Percentiles rank a stretch among this genome's conserved stretches.
These are phyloP conservation scores for Yarrowia sp. DNA, from an alignment of 805 yeast species.

Conservation along the genomic window DNA sequence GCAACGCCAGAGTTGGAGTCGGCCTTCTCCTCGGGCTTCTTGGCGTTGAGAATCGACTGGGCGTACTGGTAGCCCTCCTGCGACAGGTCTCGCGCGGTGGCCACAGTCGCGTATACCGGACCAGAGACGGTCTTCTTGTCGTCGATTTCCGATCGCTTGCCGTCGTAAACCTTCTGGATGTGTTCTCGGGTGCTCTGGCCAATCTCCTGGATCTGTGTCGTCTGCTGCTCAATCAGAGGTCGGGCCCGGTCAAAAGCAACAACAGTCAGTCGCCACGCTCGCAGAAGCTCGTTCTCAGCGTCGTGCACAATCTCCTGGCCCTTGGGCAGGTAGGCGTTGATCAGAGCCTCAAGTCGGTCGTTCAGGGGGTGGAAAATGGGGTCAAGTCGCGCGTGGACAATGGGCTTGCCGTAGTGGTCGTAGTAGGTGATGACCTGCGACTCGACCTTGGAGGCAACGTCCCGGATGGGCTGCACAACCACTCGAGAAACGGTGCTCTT, in stretches of 20 bases:
- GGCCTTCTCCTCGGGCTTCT: constrained; percentile 22
- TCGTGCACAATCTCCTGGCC: constrained; percentile 41
- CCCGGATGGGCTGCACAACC: constrained; percentile 46
- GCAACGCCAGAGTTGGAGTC: constrained; percentile 5
- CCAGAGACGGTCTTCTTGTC: constrained; percentile 28
- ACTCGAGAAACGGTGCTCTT: constrained; percentile 45
- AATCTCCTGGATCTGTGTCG: constrained; percentile 27
- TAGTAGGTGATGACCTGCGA: constrained; percentile 51
- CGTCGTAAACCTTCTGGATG: constrained; percentile 29
- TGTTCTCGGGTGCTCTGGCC: constrained; percentile 31
- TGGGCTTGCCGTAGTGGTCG: constrained; percentile 61
- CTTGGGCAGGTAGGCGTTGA: constrained; percentile 49
- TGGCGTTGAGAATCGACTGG: constrained; percentile 21
- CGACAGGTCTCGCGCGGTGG: constrained; percentile 28
- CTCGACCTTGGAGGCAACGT: constrained; percentile 46
- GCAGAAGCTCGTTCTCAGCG: constrained; percentile 56
- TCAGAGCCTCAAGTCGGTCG: constrained; percentile 47
- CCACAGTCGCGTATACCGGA: constrained; percentile 28
- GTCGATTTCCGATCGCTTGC: constrained; percentile 27
- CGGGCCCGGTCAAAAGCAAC: constrained; percentile 34
- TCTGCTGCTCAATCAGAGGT: constrained; percentile 32
- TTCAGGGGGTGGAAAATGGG: constrained; percentile 64
- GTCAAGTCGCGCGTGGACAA: constrained; percentile 60
- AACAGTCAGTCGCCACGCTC: constrained; percentile 49
- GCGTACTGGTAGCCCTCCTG: constrained; percentile 25